These are phyloP conservation scores for Licmophora abbreviata DNA, from an alignment of 108 stramenopile genomes.

Conservation along the genomic window DNA sequence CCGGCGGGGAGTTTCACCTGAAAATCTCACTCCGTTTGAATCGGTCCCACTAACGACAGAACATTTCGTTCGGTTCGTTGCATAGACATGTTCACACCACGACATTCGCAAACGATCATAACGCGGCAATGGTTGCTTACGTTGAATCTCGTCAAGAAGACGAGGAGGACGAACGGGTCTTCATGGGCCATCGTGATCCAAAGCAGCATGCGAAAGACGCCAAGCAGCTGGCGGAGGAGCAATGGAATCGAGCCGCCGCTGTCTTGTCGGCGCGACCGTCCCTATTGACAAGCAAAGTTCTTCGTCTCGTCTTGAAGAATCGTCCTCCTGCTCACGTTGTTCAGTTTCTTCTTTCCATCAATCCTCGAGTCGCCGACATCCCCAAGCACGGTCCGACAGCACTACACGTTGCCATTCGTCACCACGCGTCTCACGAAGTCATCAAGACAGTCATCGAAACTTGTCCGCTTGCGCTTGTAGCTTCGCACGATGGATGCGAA, in stretches of 20 bases:
- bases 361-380: constrained; percentile 19
- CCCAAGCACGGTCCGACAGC: constrained; percentile 31
- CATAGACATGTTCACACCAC: too few species aligned
- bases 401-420: constrained; percentile 25
- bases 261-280: constrained; percentile 7
- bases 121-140: too few species aligned
- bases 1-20: too few species aligned
- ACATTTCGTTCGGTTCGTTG: too few species aligned
- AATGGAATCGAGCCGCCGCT: constrained; percentile 12
- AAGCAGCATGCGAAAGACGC: too few species aligned
- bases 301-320: constrained; percentile 1
- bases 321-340: constrained; percentile 12
- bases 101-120: too few species aligned
- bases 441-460: constrained; percentile 18
- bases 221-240: constrained; percentile 1
- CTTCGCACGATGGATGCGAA: constrained; percentile 13
- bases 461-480: constrained; percentile 24
- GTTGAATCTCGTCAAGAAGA: too few species aligned
- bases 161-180: too few species aligned
- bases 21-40: too few species aligned
- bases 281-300: constrained; percentile 9
- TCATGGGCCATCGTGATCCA: too few species aligned
- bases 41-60: too few species aligned
- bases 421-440: constrained; percentile 11
- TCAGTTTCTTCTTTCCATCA: constrained; percentile 16